Evolutionary conservation across 1,139 yeast species (phyloP).

Genomic region (Candida tetrigidarum): DNA sequence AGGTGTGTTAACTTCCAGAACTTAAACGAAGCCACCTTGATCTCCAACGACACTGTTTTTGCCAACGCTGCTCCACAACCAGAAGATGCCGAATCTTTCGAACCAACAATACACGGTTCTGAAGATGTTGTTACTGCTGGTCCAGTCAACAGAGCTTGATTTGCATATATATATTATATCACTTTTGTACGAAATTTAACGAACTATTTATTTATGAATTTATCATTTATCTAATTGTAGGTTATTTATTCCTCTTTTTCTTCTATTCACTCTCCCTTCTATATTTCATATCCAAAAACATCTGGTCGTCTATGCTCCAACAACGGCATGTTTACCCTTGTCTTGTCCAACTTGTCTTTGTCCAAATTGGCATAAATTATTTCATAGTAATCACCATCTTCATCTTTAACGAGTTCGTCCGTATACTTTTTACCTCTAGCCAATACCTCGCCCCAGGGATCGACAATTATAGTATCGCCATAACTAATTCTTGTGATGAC

Average conservation of each 20-base stretch:
- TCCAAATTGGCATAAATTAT: conserved; percentile 76
- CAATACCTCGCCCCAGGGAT: conserved; percentile 88
- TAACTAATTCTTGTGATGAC: conserved; percentile 58
- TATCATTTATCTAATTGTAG: background rate
- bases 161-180: background rate
- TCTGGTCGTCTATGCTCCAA: conserved; percentile 56
- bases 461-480: conserved; percentile 85
- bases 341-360: conserved; percentile 44
- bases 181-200: conserved; percentile 2
- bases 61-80: conserved; percentile 14
- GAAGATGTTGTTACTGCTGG: conserved; percentile 52
- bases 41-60: conserved; percentile 42
- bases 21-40: conserved; percentile 34
- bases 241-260: background rate
- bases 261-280: background rate
- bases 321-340: conserved; percentile 74
- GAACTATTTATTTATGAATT: background rate
- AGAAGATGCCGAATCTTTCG: conserved; percentile 35
- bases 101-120: conserved; percentile 44
- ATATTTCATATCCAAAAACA: conserved; percentile 8
- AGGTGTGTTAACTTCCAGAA: conserved; percentile 43
- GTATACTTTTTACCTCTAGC: conserved; percentile 52
- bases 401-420: conserved; percentile 31
- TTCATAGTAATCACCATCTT: conserved; percentile 55
- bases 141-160: conserved; percentile 38